Evolutionary conservation across 73 alveolate species (phyloP), one percentile per base, ranked within the genome.

Genomic region (Paramecium biaurelia): DNA sequence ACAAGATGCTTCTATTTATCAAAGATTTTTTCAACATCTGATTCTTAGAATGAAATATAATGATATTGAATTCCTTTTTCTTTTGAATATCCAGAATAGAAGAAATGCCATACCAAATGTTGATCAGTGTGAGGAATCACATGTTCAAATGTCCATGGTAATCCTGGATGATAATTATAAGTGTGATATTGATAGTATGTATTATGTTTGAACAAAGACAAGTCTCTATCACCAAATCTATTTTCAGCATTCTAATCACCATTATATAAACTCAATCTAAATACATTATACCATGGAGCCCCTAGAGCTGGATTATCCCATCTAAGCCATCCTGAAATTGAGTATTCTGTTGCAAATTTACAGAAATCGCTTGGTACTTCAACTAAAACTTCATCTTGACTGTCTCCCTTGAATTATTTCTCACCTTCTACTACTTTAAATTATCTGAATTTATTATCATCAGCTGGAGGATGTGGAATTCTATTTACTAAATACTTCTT

Each of bases 321-420:
- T 21, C 72, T 79, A 4, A 79, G 18, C 90, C 90, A 79, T 42
- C 76, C 90, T 30, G 76, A 23, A 47, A 79, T 42, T 79, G 90
- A 79, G 37, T 79, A 79, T 24, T 79, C 90, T 18, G 45, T 30
- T 47, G 45, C 26, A 23, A 79, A 43, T 34, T 26, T 47, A 11
- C 90, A 12, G 28, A 41, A 41, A 37, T 41, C 90, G 23, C 5
- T 42, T 2, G 56, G 45, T 24, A 38, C 11, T 38, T 35, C 56
- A 14, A 42, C 74, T 2, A 23, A 4, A 6, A 37, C 90, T 30
- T 41, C 90, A 9, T 79, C 74, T 11, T 43, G 23, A 30, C 56
- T 23, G 1, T 41, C 72, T 79, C 74, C 90, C 56, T 79, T 42
- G 56, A 23, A 72, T 38, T 34, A 11, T 37, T 79, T 47, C 35